A percentile compares a stretch with the other conserved stretches of the same genome.
phyloP scores from a whole-genome alignment of 2,329 filamentous ascomycete genomes.

The Monilinia laxa region DNA sequence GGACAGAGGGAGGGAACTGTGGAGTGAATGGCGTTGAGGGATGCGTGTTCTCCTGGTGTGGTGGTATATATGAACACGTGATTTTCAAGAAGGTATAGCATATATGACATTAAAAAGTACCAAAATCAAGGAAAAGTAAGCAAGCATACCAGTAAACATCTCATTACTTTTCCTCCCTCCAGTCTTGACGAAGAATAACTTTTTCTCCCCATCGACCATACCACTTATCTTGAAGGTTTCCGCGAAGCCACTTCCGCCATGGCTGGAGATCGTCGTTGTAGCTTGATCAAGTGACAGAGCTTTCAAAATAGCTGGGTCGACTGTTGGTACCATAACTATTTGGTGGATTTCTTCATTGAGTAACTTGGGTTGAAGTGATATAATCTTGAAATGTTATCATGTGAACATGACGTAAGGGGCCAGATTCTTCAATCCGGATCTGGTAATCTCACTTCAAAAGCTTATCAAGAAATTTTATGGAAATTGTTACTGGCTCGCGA shows the following conservation, averaged over 20 bases:
- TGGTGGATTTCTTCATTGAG: not conserved
- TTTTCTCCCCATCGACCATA: constrained; percentile 36
- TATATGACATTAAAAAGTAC: not conserved
- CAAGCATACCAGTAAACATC: constrained; percentile 65
- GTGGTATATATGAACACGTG: constrained; percentile 21
- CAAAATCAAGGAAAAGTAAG: constrained; percentile 16
- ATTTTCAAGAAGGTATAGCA: not conserved
- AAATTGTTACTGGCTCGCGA: not conserved
- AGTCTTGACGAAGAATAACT: constrained; percentile 71
- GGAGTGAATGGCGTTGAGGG: constrained; percentile 76
- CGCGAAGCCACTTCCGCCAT: constrained; percentile 67
- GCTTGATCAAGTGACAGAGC: constrained; percentile 55
- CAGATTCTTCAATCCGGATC: not conserved
- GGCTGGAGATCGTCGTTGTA: constrained; percentile 54
- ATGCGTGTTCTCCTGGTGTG: constrained; percentile 71
- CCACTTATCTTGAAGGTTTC: constrained; percentile 62
- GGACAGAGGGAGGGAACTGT: constrained; percentile 75
- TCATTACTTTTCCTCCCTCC: constrained; percentile 58
- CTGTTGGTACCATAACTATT: constrained; percentile 45
- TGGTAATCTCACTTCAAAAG: not conserved
- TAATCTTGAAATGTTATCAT: constrained; percentile 1
- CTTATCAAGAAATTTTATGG: not conserved
- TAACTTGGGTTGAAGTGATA: not conserved
- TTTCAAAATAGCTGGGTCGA: constrained; percentile 62
- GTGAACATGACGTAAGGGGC: constrained; percentile 20